A percentile compares a stretch with the other conserved stretches of the same genome.
These are phyloP conservation scores for Themeda triandra DNA, from an alignment of 176 grass and related monocot species.

Conservation along the genomic window DNA sequence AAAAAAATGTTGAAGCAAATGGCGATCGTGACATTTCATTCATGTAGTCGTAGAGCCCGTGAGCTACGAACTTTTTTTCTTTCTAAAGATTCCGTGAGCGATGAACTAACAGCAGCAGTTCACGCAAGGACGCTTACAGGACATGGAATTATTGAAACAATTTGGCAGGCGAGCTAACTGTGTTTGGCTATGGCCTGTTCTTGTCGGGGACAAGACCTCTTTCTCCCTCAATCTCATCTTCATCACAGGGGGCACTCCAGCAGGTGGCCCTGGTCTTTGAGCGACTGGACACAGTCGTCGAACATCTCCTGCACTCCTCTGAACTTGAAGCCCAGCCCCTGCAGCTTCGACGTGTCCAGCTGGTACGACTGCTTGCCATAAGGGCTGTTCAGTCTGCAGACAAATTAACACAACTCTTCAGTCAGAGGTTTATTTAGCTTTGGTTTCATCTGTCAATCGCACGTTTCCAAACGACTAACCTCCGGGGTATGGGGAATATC, in stretches of 20 bases:
- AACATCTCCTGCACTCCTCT: conserved; percentile 78
- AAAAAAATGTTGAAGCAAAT: background rate
- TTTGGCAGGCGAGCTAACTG: background rate
- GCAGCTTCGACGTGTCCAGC: conserved; percentile 76
- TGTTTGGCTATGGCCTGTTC: background rate
- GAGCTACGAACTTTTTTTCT: background rate
- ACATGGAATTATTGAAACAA: background rate
- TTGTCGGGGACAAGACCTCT: background rate
- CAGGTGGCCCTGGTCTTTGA: conserved; percentile 68
- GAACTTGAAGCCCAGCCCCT: conserved; percentile 71
- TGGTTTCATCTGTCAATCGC: background rate
- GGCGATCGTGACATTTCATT: background rate
- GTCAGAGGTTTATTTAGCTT: background rate
- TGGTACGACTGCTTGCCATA: conserved; percentile 58
- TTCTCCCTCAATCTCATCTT: background rate
- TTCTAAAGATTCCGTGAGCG: background rate
- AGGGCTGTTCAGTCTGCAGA: conserved; percentile 51
- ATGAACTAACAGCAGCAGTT: background rate
- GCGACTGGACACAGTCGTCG: conserved; percentile 70
- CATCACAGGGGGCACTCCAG: conserved; percentile 46
- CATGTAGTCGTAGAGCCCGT: background rate
- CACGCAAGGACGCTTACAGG: background rate
- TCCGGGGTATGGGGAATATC: conserved; percentile 63
- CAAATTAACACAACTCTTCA: background rate
- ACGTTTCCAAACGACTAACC: conserved; percentile 29